phyloP scores from a whole-genome alignment of 2,329 filamentous ascomycete species.

The Bipolaris cookei region DNA sequence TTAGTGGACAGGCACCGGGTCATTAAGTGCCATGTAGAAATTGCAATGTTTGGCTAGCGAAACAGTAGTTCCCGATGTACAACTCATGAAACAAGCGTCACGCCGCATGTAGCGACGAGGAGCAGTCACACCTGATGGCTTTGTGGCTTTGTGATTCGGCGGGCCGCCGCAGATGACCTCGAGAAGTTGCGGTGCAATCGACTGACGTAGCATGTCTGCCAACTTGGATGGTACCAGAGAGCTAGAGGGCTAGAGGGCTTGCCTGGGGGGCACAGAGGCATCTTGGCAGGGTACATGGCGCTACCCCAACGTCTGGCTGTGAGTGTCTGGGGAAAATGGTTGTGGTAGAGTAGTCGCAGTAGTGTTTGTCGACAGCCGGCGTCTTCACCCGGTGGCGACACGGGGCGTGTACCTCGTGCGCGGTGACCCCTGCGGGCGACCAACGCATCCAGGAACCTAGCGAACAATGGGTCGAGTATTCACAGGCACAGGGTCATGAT shows the following conservation, averaged over 20 bases:
- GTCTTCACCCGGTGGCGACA: slow-evolving; percentile 19
- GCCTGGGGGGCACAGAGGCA: slow-evolving; percentile 15
- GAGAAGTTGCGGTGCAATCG: slow-evolving; percentile 37
- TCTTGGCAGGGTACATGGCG: slow-evolving; percentile 26
- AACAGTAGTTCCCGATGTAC: slow-evolving; percentile 42
- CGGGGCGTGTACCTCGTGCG: slow-evolving; percentile 32
- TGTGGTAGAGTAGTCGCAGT: slow-evolving; percentile 19
- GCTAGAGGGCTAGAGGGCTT: slow-evolving; percentile 15
- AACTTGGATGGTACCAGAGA: slow-evolving; percentile 18
- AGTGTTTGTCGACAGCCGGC: slow-evolving; percentile 7
- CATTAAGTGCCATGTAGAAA: slow-evolving; percentile 32
- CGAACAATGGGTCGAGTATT: slow-evolving; percentile 34
- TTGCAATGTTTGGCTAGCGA: slow-evolving; percentile 25
- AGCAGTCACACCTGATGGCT: slow-evolving; percentile 46
- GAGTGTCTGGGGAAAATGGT: slow-evolving; percentile 29
- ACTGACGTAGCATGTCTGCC: slow-evolving; percentile 37
- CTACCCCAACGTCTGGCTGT: slow-evolving; percentile 23
- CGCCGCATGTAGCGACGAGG: slow-evolving; percentile 36
- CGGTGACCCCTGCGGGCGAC: slow-evolving; percentile 23
- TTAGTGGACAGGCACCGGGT: slow-evolving; percentile 20
- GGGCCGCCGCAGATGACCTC: slow-evolving; percentile 43
- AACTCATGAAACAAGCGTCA: slow-evolving; percentile 51
- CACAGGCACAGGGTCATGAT: slow-evolving; percentile 16
- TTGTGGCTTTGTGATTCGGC: slow-evolving; percentile 45
- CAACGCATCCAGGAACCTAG: slow-evolving; percentile 31